These are phyloP conservation scores for Narthecium ossifragum DNA, from an alignment of 106 monocot genomes.

Conservation along the genomic window DNA sequence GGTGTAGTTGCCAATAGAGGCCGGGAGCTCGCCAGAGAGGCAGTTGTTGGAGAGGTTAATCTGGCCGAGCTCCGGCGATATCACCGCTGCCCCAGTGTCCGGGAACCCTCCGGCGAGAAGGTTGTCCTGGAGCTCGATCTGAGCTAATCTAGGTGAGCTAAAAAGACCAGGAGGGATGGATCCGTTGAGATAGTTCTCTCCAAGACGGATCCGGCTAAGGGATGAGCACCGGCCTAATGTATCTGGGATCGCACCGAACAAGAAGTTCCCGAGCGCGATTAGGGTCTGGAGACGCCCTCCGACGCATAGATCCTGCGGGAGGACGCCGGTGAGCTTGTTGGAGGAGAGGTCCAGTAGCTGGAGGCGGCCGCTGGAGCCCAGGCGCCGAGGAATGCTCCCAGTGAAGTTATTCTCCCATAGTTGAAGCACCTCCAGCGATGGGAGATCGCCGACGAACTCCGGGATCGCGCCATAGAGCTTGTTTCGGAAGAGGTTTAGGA, in stretches of 20 bases:
- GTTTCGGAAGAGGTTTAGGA: conserved; percentile 57
- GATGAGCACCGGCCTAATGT: conserved; percentile 53
- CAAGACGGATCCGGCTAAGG: conserved; percentile 60
- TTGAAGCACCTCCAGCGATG: conserved; percentile 36
- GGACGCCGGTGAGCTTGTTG: conserved; percentile 49
- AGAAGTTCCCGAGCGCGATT: conserved; percentile 60
- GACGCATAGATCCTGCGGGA: conserved; percentile 51
- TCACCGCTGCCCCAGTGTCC: conserved; percentile 10
- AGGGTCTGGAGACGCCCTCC: conserved; percentile 49
- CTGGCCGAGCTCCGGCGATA: conserved; percentile 55
- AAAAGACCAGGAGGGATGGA: conserved; percentile 50
- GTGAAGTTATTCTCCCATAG: conserved; percentile 80
- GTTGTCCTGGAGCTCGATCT: conserved; percentile 79
- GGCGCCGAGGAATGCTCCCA: conserved; percentile 36
- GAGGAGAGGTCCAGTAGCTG: conserved; percentile 51
- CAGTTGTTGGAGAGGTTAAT: conserved; percentile 73
- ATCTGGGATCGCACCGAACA: conserved; percentile 68
- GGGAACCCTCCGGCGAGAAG: conserved; percentile 64
- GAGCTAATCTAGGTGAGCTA: conserved; percentile 48
- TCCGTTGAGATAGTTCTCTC: conserved; percentile 80
- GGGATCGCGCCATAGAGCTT: conserved; percentile 49
- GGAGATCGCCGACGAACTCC: conserved; percentile 43
- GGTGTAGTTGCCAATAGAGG: conserved; percentile 51
- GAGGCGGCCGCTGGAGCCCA: conserved; percentile 41
- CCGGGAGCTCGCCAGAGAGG: conserved; percentile 53